These are phyloP conservation scores for Solanum commersonii DNA, from an alignment of 257 asterid species.

Conservation along the genomic window DNA sequence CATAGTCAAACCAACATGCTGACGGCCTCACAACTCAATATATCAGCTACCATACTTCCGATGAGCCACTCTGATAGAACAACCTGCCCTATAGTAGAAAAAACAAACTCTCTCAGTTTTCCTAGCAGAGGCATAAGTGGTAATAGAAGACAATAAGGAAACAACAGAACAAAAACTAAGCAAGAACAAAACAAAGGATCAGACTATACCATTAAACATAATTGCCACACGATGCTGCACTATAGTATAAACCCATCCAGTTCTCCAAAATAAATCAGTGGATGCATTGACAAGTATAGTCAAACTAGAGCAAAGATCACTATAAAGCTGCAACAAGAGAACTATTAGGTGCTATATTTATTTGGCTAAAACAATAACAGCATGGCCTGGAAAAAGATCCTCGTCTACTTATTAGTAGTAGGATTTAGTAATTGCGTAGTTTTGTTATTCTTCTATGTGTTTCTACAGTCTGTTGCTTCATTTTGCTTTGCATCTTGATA, in stretches of 20 bases:
- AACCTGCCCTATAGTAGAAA: conserved; percentile 47
- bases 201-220: conserved; percentile 54
- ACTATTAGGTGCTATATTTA: background rate
- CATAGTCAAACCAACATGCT: background rate
- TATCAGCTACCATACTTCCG: background rate
- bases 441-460: background rate
- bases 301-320: conserved; percentile 58
- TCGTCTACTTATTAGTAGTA: background rate
- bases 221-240: conserved; percentile 56
- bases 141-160: background rate
- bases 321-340: conserved; percentile 47
- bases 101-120: conserved; percentile 3
- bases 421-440: background rate
- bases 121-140: background rate
- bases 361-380: background rate
- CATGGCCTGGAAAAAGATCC: background rate
- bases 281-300: conserved; percentile 67
- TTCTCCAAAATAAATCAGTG: conserved; percentile 67
- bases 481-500: background rate
- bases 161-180: background rate
- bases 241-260: conserved; percentile 85
- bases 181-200: conserved; percentile 1
- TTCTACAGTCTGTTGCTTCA: background rate
- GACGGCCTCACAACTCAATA: background rate
- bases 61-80: conserved; percentile 15